Percentiles rank a stretch among this genome's conserved stretches.
Conservation (phyloP, 179 eudicot species). For the Silene vulgaris region DNA sequence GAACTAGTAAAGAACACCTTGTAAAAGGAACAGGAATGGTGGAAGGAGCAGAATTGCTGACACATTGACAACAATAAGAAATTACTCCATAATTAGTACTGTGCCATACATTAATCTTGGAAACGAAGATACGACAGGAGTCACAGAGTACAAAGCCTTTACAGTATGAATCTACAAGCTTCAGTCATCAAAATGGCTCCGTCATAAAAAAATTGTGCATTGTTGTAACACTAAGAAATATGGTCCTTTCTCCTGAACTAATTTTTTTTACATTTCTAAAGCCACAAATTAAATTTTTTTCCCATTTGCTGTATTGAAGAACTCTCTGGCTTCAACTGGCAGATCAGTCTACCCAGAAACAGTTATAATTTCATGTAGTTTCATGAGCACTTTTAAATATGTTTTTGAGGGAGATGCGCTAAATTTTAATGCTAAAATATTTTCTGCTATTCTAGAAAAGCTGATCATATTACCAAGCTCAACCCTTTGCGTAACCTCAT, state of each 20-base stretch:
- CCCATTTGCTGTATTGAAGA: not conserved
- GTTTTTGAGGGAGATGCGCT: no score
- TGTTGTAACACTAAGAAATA: not conserved
- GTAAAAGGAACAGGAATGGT: not conserved
- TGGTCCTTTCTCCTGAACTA: not conserved
- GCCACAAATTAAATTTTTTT: not conserved
- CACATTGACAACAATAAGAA: not conserved
- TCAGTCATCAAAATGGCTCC: not conserved
- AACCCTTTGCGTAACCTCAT: no score
- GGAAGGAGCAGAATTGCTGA: not conserved
- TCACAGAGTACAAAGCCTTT: not conserved
- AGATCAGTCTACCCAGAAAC: not conserved
- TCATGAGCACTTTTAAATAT: no score
- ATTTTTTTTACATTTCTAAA: not conserved
- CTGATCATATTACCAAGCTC: not conserved
- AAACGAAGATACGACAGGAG: not conserved
- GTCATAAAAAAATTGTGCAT: not conserved
- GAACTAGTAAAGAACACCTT: not conserved
- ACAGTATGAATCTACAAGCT: not conserved
- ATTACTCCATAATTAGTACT: no score
- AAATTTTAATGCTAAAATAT: not conserved
- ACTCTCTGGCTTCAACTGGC: not conserved
- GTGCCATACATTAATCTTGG: not conserved
- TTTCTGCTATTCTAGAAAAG: not conserved
- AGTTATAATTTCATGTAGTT: not conserved